Evolutionary conservation across 768 basidiomycete species (phyloP).

Genomic region (Lactifluus echinatus): DNA sequence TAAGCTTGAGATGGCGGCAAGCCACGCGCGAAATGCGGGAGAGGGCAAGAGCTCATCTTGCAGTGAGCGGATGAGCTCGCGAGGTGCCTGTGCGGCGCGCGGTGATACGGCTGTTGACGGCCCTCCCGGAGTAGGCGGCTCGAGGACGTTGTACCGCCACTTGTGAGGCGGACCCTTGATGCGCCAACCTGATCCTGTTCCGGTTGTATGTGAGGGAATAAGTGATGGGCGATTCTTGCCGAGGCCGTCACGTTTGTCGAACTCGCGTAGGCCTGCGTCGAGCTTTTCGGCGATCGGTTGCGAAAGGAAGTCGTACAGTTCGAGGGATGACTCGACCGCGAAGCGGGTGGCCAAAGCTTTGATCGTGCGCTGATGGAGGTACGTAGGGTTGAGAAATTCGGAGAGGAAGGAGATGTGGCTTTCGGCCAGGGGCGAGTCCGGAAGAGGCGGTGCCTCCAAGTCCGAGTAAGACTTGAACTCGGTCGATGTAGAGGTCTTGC

Average conservation of each 20-base stretch:
- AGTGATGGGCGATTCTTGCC: conserved; percentile 38
- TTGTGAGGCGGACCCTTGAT: conserved; percentile 88
- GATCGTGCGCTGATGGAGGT: conserved; percentile 77
- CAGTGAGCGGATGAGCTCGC: conserved; percentile 53
- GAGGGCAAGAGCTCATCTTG: conserved; percentile 75
- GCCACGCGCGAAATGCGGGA: conserved; percentile 85
- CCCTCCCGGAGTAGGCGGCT: conserved; percentile 24
- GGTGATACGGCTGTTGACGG: conserved; percentile 42
- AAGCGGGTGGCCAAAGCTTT: conserved; percentile 73
- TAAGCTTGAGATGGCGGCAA: conserved; percentile 60
- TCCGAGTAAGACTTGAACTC: conserved; percentile 41
- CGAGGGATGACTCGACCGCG: conserved; percentile 76
- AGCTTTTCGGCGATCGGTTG: conserved; percentile 60
- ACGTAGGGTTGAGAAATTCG: conserved; percentile 82
- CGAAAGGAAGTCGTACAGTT: conserved; percentile 80
- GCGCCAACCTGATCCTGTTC: conserved; percentile 51
- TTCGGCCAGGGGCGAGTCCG: conserved; percentile 44
- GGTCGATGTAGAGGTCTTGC: conserved; percentile 54
- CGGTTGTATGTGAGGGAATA: conserved; percentile 63
- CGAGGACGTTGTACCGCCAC: conserved; percentile 80
- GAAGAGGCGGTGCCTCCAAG: conserved; percentile 39
- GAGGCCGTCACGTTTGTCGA: conserved; percentile 58
- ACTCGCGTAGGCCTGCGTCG: conserved; percentile 52
- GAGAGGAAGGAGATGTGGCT: conserved; percentile 65
- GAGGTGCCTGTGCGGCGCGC: conserved; percentile 44